These are phyloP conservation scores for Poa pratensis DNA, from an alignment of 176 grass and related monocot species.

Conservation along the genomic window DNA sequence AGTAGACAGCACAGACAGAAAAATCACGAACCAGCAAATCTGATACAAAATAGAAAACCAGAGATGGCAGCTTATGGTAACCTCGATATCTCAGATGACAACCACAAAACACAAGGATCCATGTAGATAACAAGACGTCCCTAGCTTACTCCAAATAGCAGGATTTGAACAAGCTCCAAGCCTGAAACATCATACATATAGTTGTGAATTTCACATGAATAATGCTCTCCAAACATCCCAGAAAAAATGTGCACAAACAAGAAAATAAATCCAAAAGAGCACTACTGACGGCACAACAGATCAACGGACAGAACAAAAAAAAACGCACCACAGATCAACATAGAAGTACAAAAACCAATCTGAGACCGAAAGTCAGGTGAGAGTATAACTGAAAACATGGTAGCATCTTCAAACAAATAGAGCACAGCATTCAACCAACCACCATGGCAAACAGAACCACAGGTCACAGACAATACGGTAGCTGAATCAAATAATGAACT, in stretches of 20 bases:
- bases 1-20: not conserved
- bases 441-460: not conserved
- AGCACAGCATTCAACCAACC: conserved; percentile 9
- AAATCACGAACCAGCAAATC: not conserved
- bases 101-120: conserved; percentile 6
- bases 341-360: not conserved
- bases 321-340: not conserved
- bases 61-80: not conserved
- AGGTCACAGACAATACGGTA: conserved; percentile 28
- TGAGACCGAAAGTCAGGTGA: not conserved
- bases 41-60: not conserved
- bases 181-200: conserved; percentile 24
- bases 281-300: not conserved
- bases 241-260: not conserved
- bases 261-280: not conserved
- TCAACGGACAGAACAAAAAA: not conserved
- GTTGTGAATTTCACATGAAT: conserved; percentile 13
- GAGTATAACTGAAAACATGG: not conserved
- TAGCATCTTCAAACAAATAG: conserved; percentile 1
- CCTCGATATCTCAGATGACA: conserved; percentile 9
- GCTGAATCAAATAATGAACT: conserved; percentile 65
- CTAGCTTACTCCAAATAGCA: not conserved
- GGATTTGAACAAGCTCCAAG: not conserved
- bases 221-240: not conserved
- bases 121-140: not conserved